phyloP scores from a whole-genome alignment of 2,329 filamentous ascomycete species.

The Lasiodiplodia hormozganensis region DNA sequence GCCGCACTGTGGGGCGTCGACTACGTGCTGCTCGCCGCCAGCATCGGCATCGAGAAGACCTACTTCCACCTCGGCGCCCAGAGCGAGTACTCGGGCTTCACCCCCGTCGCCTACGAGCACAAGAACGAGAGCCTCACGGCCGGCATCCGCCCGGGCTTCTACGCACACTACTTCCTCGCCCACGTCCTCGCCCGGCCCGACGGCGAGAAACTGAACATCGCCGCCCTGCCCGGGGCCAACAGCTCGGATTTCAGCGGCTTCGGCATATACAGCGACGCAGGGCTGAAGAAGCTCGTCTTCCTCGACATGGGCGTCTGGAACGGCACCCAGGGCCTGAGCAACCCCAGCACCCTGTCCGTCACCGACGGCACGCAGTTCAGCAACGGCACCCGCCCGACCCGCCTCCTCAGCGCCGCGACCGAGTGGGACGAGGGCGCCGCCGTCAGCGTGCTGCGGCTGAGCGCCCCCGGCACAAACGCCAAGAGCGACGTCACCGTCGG shows the following conservation, averaged over 20 bases:
- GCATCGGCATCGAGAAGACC: constrained; percentile 30
- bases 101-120: constrained; percentile 20
- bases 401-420: constrained; percentile 1
- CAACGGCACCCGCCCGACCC: constrained; percentile 15
- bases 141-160: constrained; percentile 27
- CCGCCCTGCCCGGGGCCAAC: constrained; percentile 16
- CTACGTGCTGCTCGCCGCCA: constrained; percentile 38
- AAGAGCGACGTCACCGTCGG: constrained; percentile 23
- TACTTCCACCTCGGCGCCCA: constrained; percentile 61
- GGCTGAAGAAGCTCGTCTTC: constrained; percentile 22
- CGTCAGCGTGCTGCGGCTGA: constrained; percentile 14
- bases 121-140: constrained; percentile 13
- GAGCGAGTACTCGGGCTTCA: constrained; percentile 33
- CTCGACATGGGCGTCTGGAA: constrained; percentile 28
- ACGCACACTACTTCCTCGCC: constrained; percentile 28
- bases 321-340: constrained; percentile 15
- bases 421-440: constrained; percentile 11
- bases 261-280: not conserved
- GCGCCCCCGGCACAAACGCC: constrained; percentile 24
- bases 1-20: constrained; percentile 61
- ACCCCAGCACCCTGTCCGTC: constrained; percentile 17
- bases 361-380: constrained; percentile 17
- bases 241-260: constrained; percentile 22
- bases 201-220: not conserved
- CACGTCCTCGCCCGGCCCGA: constrained; percentile 20